Conservation (phyloP, 73 alveolate genomes). For the Tetrahymena borealis region DNA sequence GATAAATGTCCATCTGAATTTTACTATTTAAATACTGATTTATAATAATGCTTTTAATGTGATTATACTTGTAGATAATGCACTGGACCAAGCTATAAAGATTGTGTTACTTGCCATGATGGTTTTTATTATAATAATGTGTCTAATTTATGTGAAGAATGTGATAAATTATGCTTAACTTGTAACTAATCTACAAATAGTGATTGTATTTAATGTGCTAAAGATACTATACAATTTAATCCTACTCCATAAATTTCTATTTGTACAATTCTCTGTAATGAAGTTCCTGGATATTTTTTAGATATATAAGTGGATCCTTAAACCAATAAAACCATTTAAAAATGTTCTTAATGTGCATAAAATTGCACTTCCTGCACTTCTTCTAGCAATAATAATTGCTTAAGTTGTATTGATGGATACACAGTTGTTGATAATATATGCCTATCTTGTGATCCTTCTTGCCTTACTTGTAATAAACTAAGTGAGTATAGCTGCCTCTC, state of each 20-base stretch:
- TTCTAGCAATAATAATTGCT: neutral
- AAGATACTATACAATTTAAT: neutral
- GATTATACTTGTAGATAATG: neutral
- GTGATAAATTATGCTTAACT: neutral
- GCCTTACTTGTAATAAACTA: neutral
- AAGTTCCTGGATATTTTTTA: neutral
- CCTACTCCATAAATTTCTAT: neutral
- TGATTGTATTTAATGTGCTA: neutral
- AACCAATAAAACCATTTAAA: neutral
- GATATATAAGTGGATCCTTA: neutral
- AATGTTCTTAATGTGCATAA: neutral
- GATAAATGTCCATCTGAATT: neutral
- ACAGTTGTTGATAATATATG: neutral
- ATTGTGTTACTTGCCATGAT: neutral
- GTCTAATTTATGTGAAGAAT: neutral
- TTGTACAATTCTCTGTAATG: neutral
- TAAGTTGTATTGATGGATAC: neutral
- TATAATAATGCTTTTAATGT: neutral
- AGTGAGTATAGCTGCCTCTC: neutral
- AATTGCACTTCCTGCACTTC: neutral
- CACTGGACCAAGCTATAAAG: neutral
- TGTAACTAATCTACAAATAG: neutral
- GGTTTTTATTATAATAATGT: neutral
- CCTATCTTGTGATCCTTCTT: neutral
- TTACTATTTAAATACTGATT: neutral